These are phyloP conservation scores for Microcyclosporella mali DNA, from an alignment of 2,329 filamentous ascomycete species.

Conservation along the genomic window DNA sequence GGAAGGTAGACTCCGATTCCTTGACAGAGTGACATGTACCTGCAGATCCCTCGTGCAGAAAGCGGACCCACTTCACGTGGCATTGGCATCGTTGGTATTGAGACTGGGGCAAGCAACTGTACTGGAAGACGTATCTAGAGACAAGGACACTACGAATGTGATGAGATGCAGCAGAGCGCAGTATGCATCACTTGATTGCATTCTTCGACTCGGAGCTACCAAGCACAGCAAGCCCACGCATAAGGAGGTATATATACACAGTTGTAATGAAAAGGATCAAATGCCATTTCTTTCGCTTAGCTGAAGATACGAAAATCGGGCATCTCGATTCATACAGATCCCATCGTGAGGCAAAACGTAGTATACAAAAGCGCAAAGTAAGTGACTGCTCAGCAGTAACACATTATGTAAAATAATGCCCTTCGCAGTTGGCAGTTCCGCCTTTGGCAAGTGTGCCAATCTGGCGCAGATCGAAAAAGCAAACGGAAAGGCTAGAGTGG, in stretches of 20 bases:
- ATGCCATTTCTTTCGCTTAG: conserved; percentile 1
- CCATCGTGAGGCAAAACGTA: background rate
- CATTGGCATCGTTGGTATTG: background rate
- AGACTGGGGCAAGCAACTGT: too few species aligned
- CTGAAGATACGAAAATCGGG: background rate
- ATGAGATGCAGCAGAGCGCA: too few species aligned
- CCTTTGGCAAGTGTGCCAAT: too few species aligned
- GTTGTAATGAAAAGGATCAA: background rate
- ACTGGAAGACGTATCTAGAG: too few species aligned
- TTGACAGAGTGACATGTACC: background rate
- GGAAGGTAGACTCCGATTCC: background rate
- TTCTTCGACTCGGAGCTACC: background rate
- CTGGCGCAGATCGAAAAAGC: too few species aligned
- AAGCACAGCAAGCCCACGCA: too few species aligned
- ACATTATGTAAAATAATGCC: conserved; percentile 14
- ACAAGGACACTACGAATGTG: too few species aligned
- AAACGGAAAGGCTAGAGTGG: too few species aligned
- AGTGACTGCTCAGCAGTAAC: conserved; percentile 12
- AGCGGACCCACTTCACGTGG: background rate
- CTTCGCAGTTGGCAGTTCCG: background rate
- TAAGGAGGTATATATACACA: conserved; percentile 3
- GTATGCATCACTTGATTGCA: background rate
- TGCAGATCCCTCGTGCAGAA: background rate
- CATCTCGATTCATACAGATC: conserved; percentile 4
- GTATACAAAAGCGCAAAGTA: background rate